Evolutionary conservation across 495 filamentous ascomycete genomes (phyloP).

Genomic region (Neurospora sublineolata): DNA sequence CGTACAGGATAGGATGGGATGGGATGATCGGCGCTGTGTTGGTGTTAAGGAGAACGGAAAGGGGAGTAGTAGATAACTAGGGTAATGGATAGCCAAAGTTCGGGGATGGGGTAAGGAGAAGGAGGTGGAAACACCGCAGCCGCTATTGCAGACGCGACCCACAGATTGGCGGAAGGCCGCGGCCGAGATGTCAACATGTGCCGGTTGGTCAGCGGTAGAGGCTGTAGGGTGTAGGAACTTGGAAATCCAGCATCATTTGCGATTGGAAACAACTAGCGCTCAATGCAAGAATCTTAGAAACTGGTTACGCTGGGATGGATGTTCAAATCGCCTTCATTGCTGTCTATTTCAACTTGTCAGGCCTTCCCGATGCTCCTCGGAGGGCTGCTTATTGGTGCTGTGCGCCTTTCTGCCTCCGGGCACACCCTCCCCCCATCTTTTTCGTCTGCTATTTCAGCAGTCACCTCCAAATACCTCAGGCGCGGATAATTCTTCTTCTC

Average conservation of each 20-base stretch:
- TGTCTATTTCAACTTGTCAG: neutral
- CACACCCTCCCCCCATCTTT: neutral
- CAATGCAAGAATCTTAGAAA: neutral
- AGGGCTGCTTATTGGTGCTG: neutral
- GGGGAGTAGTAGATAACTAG: neutral
- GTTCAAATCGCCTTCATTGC: neutral
- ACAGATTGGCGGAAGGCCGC: neutral
- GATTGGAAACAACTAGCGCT: neutral
- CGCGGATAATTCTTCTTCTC: neutral
- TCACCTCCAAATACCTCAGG: neutral
- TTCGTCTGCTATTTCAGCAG: neutral
- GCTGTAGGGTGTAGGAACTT: neutral
- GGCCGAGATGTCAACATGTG: neutral
- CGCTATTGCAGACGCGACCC: neutral
- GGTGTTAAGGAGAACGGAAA: neutral
- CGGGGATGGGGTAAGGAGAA: neutral
- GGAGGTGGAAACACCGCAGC: neutral
- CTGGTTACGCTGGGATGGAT: neutral
- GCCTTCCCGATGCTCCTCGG: neutral
- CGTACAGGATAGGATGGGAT: neutral
- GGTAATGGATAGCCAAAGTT: neutral
- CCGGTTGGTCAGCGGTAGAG: neutral
- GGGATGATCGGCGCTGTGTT: neutral
- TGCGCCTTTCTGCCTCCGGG: neutral
- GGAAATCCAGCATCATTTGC: neutral